Evolutionary conservation across 2,329 filamentous ascomycete genomes (phyloP).

Genomic region (Fusarium praegraminearum): DNA sequence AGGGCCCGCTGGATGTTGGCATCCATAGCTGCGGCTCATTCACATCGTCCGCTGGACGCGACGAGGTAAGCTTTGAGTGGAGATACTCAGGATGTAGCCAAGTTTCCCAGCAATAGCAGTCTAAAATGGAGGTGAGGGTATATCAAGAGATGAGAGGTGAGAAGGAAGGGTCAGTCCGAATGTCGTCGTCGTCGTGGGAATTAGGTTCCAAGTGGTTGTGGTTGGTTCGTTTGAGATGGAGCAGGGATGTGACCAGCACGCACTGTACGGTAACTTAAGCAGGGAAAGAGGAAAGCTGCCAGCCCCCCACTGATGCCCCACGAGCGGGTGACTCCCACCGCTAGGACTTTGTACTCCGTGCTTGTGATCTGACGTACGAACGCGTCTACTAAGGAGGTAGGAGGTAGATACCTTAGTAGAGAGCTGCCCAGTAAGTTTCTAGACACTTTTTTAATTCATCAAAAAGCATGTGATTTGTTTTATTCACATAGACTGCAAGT

Average conservation of each 20-base stretch:
- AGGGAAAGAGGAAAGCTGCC: conserved; percentile 32
- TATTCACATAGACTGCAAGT: neutral
- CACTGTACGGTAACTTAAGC: conserved; percentile 34
- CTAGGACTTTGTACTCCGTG: conserved; percentile 35
- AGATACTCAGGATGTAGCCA: neutral
- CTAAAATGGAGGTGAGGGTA: neutral
- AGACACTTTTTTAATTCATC: conserved; percentile 10
- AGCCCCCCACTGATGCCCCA: conserved; percentile 37
- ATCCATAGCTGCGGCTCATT: conserved; percentile 73
- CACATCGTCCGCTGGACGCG: conserved; percentile 41
- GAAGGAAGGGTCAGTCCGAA: conserved; percentile 1
- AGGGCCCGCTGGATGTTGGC: conserved; percentile 87
- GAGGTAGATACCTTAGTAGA: neutral
- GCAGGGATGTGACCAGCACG: conserved; percentile 18
- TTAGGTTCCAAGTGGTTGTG: conserved; percentile 35
- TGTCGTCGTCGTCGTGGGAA: conserved; percentile 33
- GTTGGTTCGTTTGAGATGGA: conserved; percentile 42
- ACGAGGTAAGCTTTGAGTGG: conserved; percentile 11
- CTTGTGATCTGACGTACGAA: conserved; percentile 36
- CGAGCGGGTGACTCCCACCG: conserved; percentile 24
- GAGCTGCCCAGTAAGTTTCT: neutral
- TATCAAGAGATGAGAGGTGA: conserved; percentile 1
- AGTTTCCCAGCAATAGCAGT: neutral
- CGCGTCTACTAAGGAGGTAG: neutral
- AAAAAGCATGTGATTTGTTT: neutral